These are phyloP conservation scores for Malus hybrid DNA, from an alignment of 331 rosid genomes.

Conservation along the genomic window DNA sequence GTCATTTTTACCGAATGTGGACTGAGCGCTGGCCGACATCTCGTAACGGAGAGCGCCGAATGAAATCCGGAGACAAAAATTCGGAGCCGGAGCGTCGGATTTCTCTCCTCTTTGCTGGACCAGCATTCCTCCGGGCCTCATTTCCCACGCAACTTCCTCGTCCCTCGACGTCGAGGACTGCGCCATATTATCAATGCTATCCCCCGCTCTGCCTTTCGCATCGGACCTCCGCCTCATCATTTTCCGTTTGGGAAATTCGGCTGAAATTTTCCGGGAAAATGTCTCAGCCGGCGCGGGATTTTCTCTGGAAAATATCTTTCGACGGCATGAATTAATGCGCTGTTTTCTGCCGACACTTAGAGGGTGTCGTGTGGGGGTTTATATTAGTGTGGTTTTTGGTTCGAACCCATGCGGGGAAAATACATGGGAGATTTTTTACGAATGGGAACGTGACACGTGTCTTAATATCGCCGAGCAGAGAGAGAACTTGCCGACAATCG, in stretches of 20 bases:
- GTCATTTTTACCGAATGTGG: slow-evolving; percentile 49
- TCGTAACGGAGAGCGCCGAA: slow-evolving; percentile 55
- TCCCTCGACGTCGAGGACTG: slow-evolving; percentile 16
- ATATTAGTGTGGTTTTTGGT: slow-evolving; percentile 16
- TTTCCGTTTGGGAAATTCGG: neutral
- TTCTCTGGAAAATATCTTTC: slow-evolving; percentile 16
- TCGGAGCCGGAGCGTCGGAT: slow-evolving; percentile 18
- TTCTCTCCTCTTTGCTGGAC: slow-evolving; percentile 47
- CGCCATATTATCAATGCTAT: slow-evolving; percentile 1
- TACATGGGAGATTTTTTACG: slow-evolving; percentile 1
- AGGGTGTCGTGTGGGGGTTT: slow-evolving; percentile 17
- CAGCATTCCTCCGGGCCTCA: slow-evolving; percentile 86
- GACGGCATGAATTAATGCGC: neutral
- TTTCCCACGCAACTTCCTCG: slow-evolving; percentile 55
- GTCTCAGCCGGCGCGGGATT: neutral
- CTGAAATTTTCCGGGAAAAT: slow-evolving; percentile 16
- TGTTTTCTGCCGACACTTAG: slow-evolving; percentile 45
- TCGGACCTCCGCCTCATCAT: slow-evolving; percentile 36
- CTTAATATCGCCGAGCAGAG: neutral
- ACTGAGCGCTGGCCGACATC: slow-evolving; percentile 47
- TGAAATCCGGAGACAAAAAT: slow-evolving; percentile 46
- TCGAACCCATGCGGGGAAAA: neutral
- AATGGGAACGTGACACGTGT: slow-evolving; percentile 33
- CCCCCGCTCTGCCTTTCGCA: slow-evolving; percentile 12
- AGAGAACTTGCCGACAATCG: slow-evolving; percentile 48